phyloP scores from a whole-genome alignment of 352 stramenopile species.

The Phytophthora tentaculata region DNA sequence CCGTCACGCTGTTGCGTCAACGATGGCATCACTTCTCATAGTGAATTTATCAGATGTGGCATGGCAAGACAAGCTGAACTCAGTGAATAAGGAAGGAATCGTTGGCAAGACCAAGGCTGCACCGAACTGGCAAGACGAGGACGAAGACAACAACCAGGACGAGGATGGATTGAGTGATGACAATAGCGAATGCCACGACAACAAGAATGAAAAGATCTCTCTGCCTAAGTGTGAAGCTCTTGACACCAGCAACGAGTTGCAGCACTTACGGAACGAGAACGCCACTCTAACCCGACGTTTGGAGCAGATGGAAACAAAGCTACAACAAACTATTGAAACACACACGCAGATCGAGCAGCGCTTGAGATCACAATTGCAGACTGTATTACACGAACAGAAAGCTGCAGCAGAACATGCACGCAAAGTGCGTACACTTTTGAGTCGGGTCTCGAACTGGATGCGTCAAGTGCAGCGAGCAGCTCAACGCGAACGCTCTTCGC shows the following conservation, averaged over 20 bases:
- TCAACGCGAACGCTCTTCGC: conserved; percentile 1
- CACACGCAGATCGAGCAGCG: conserved; percentile 29
- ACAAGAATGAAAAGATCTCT: conserved; percentile 3
- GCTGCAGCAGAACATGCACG: conserved; percentile 34
- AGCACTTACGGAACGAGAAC: conserved; percentile 21
- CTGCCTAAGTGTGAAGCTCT: not conserved
- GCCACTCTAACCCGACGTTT: conserved; percentile 7
- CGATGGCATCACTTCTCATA: conserved; percentile 8
- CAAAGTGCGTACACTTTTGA: conserved; percentile 30
- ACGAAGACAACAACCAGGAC: conserved; percentile 30
- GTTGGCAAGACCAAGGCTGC: conserved; percentile 12
- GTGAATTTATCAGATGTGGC: not conserved
- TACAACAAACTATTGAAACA: conserved; percentile 18
- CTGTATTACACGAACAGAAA: conserved; percentile 26
- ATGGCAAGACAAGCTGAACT: conserved; percentile 16
- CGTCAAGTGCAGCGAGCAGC: conserved; percentile 31
- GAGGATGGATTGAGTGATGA: conserved; percentile 12
- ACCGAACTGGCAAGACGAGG: not conserved
- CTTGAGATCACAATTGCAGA: conserved; percentile 19
- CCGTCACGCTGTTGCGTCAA: not conserved
- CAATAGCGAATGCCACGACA: not conserved
- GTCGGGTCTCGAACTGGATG: conserved; percentile 29
- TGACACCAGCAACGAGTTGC: conserved; percentile 9
- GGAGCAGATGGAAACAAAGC: conserved; percentile 18
- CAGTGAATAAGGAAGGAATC: not conserved